These are phyloP conservation scores for Trichoderma sp. DNA, from an alignment of 2,329 filamentous ascomycete species.

Conservation along the genomic window DNA sequence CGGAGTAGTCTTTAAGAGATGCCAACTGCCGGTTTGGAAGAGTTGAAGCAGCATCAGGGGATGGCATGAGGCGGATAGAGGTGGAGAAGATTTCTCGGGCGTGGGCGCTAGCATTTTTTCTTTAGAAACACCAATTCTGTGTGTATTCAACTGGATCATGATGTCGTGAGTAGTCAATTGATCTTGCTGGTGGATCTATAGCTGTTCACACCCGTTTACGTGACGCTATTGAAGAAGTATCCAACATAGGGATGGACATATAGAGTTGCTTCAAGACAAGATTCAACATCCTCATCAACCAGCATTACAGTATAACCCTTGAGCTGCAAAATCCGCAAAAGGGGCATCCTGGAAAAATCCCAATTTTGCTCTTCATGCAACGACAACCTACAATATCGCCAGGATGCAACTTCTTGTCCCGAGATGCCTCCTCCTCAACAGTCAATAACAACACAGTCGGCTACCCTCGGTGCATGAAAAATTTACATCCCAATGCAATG, in stretches of 20 bases:
- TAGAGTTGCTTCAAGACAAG: not conserved
- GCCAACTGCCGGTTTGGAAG: not conserved
- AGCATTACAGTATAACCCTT: not conserved
- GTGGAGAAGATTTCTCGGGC: not conserved
- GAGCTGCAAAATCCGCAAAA: not conserved
- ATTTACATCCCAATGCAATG: too few species aligned
- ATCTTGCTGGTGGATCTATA: not conserved
- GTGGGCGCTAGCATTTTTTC: not conserved
- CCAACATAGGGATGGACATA: not conserved
- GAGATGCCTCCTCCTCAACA: not conserved
- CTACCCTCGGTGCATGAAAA: not conserved
- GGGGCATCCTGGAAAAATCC: not conserved
- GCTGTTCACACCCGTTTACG: not conserved
- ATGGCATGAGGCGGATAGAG: not conserved
- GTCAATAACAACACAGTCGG: not conserved
- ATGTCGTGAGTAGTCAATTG: not conserved
- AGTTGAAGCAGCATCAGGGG: not conserved
- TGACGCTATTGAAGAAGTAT: not conserved
- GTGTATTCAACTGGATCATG: not conserved
- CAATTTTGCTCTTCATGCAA: not conserved
- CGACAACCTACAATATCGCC: not conserved
- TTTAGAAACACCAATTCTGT: not conserved
- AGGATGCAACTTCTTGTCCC: not conserved
- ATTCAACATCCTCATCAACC: not conserved
- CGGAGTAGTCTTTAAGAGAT: not conserved